Percentiles rank a stretch among this genome's conserved stretches.
phyloP scores from a whole-genome alignment of 352 stramenopile genomes.

The Phytophthora niederhauseri region DNA sequence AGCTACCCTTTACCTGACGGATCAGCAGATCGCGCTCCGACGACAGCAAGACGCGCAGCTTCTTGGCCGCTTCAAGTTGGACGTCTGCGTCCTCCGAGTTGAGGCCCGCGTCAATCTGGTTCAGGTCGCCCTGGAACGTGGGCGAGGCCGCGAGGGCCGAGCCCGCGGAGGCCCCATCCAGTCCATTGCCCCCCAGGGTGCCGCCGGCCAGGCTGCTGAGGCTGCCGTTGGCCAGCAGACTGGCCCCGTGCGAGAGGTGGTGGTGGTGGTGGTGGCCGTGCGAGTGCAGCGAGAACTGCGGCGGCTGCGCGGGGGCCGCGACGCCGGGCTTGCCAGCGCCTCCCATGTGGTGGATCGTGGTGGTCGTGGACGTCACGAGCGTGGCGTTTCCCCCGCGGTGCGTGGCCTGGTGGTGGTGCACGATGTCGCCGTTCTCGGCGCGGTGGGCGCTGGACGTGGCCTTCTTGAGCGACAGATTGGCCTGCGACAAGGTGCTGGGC shows the following conservation, averaged over 20 bases:
- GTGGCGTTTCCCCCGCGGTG: slow-evolving; percentile 73
- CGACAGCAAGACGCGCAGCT: slow-evolving; percentile 84
- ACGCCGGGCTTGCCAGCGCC: slow-evolving; percentile 23
- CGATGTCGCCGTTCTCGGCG: slow-evolving; percentile 76
- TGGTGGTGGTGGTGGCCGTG: slow-evolving; percentile 60
- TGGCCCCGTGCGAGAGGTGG: slow-evolving; percentile 50
- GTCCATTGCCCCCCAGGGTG: slow-evolving; percentile 18
- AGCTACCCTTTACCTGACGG: slow-evolving; percentile 59
- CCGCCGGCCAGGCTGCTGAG: slow-evolving; percentile 42
- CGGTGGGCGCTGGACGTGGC: slow-evolving; percentile 56
- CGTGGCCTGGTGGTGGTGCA: slow-evolving; percentile 80
- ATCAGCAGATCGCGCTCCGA: slow-evolving; percentile 87
- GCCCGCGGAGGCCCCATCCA: slow-evolving; percentile 41
- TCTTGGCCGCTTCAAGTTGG: slow-evolving; percentile 87
- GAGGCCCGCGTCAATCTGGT: slow-evolving; percentile 81
- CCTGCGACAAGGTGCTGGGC: slow-evolving; percentile 65
- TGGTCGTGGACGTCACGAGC: slow-evolving; percentile 79
- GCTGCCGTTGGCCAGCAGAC: slow-evolving; percentile 53
- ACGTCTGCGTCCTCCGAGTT: slow-evolving; percentile 86
- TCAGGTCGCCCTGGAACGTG: slow-evolving; percentile 80
- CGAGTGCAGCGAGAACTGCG: slow-evolving; percentile 61
- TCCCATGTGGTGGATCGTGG: slow-evolving; percentile 73
- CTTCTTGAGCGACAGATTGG: slow-evolving; percentile 54
- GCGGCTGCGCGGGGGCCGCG: slow-evolving; percentile 32
- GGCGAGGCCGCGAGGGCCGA: slow-evolving; percentile 48